Percentiles rank a stretch among this genome's conserved stretches.
These are phyloP conservation scores for Trichoderma cornu-damae DNA, from an alignment of 2,329 filamentous ascomycete genomes.

Conservation along the genomic window DNA sequence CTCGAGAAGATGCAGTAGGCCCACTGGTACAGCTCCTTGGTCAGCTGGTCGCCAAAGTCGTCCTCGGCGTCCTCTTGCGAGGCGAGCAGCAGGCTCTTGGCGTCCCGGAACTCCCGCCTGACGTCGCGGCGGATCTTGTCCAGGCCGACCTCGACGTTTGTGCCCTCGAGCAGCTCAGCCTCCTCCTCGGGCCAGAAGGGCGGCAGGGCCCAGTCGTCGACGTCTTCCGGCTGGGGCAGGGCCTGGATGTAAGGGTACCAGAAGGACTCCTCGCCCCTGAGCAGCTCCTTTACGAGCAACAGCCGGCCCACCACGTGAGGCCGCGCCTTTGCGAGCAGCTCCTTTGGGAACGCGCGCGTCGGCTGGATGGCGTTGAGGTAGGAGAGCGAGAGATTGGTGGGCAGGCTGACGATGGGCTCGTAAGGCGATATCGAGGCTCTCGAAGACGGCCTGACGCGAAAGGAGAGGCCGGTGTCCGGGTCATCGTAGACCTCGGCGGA, in stretches of 20 bases:
- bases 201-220: conserved; percentile 49
- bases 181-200: conserved; percentile 61
- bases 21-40: conserved; percentile 55
- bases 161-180: conserved; percentile 50
- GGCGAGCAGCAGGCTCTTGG: conserved; percentile 34
- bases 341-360: conserved; percentile 38
- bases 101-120: conserved; percentile 42
- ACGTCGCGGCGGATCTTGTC: conserved; percentile 44
- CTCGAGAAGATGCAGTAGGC: conserved; percentile 60
- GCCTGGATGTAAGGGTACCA: conserved; percentile 65
- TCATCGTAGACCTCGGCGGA: conserved; percentile 50
- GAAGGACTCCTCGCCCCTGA: conserved; percentile 52
- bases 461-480: conserved; percentile 47
- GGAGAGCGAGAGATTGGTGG: conserved; percentile 51
- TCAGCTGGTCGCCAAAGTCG: conserved; percentile 35
- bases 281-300: conserved; percentile 63
- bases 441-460: conserved; percentile 42
- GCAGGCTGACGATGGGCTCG: conserved; percentile 48
- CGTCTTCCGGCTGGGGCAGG: conserved; percentile 56
- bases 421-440: conserved; percentile 29
- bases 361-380: conserved; percentile 49
- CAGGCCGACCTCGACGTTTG: conserved; percentile 47
- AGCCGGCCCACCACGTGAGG: conserved; percentile 61
- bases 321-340: conserved; percentile 46
- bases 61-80: conserved; percentile 23